These are phyloP conservation scores for Arthrinium puccinioides DNA, from an alignment of 2,329 filamentous ascomycete genomes.

Conservation along the genomic window DNA sequence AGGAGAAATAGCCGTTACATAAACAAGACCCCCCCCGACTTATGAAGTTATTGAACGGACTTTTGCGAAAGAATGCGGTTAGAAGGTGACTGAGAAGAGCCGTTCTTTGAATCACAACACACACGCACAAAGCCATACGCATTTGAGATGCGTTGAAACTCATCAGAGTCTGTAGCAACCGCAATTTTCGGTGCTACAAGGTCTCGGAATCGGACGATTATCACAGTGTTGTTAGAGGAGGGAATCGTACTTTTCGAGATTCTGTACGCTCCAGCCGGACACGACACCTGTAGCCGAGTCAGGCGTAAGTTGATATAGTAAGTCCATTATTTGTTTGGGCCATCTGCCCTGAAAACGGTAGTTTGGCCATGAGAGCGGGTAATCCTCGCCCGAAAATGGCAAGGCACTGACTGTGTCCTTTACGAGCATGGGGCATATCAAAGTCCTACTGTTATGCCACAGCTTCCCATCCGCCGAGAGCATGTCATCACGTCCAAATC, in stretches of 20 bases:
- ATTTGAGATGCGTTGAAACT: no score
- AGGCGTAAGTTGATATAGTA: constrained; percentile 61
- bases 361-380: constrained; percentile 50
- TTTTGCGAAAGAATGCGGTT: no score
- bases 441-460: constrained; percentile 44
- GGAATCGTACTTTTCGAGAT: constrained; percentile 4
- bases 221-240: no score
- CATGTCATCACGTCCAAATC: neutral
- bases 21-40: no score
- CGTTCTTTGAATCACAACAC: no score
- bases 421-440: constrained; percentile 47
- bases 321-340: constrained; percentile 54
- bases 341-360: constrained; percentile 61
- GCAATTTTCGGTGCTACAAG: no score
- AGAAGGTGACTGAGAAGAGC: no score
- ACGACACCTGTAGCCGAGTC: constrained; percentile 29
- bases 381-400: constrained; percentile 46
- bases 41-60: constrained; percentile 4
- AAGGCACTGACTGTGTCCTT: constrained; percentile 38
- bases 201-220: no score
- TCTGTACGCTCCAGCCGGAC: constrained; percentile 3
- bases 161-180: no score
- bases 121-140: no score
- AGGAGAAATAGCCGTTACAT: no score
- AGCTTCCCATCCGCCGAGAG: constrained; percentile 31